These are phyloP conservation scores for Dactylellina leptospora DNA, from an alignment of 2,329 filamentous ascomycete species.

Conservation along the genomic window DNA sequence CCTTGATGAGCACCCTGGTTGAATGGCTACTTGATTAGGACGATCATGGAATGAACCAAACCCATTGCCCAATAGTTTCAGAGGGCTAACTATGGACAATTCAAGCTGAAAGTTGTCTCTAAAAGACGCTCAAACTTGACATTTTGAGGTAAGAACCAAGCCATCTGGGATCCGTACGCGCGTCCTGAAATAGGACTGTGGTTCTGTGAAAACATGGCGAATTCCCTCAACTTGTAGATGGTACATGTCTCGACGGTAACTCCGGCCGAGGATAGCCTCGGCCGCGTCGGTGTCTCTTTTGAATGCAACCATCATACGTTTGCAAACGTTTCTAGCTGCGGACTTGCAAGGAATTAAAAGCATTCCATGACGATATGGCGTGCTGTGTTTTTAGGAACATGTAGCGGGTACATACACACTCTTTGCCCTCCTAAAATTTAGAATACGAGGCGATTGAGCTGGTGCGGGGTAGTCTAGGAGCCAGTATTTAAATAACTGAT, in stretches of 20 bases:
- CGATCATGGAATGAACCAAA: not conserved
- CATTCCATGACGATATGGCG: conserved; percentile 16
- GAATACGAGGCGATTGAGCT: not conserved
- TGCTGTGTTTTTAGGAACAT: not conserved
- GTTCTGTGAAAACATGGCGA: not conserved
- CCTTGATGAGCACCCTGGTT: conserved; percentile 2
- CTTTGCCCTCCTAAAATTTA: not conserved
- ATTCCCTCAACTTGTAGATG: conserved; percentile 3
- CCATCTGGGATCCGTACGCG: conserved; percentile 30
- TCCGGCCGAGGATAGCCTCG: conserved; percentile 24
- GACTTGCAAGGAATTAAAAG: not conserved
- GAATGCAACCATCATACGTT: conserved; percentile 2
- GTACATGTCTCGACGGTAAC: conserved; percentile 3
- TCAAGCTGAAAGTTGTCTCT: conserved; percentile 30
- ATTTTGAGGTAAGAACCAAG: conserved; percentile 3
- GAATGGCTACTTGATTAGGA: not conserved
- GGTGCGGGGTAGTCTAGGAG: conserved; percentile 14
- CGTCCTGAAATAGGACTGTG: conserved; percentile 3
- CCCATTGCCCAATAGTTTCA: not conserved
- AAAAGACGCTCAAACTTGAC: conserved; percentile 6
- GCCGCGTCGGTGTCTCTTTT: conserved; percentile 4
- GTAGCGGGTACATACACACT: not conserved
- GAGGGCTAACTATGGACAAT: not conserved
- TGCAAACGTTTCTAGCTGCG: not conserved
- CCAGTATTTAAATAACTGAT: conserved; percentile 34